These are phyloP conservation scores for Erodium trifolium DNA, from an alignment of 441 rosid species.

Conservation along the genomic window DNA sequence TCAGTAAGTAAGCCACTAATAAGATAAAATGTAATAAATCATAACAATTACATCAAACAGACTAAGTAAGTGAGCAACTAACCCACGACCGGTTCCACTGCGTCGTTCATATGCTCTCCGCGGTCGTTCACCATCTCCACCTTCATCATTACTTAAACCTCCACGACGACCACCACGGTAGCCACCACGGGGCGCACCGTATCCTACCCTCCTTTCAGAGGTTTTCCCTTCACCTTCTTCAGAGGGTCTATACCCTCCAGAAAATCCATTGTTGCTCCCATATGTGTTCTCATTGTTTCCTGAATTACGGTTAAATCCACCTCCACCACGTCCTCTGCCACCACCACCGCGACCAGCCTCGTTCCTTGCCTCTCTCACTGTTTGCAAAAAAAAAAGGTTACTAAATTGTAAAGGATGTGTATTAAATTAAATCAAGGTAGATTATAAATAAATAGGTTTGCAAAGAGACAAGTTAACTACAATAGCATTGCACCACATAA, in stretches of 20 bases:
- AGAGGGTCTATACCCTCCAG: slow-evolving; percentile 46
- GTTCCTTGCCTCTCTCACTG: slow-evolving; percentile 49
- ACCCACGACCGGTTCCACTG: slow-evolving; percentile 92
- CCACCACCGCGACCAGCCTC: slow-evolving; percentile 55
- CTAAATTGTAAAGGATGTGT: too few species aligned
- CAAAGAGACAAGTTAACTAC: too few species aligned
- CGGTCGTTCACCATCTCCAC: slow-evolving; percentile 58
- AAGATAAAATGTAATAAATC: too few species aligned
- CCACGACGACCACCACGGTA: slow-evolving; percentile 72
- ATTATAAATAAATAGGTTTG: too few species aligned
- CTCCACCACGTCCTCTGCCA: slow-evolving; percentile 32
- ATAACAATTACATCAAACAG: neutral
- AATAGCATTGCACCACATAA: too few species aligned
- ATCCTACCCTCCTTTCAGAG: slow-evolving; percentile 48
- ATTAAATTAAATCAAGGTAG: too few species aligned
- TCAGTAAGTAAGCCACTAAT: too few species aligned
- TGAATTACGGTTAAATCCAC: slow-evolving; percentile 48
- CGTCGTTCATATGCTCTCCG: slow-evolving; percentile 64
- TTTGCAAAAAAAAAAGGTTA: neutral
- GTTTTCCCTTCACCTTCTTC: slow-evolving; percentile 66
- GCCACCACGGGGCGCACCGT: slow-evolving; percentile 42
- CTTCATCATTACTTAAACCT: slow-evolving; percentile 50
- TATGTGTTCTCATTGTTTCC: slow-evolving; percentile 31
- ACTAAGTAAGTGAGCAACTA: slow-evolving; percentile 21
- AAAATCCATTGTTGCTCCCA: slow-evolving; percentile 37